Evolutionary conservation across 768 basidiomycete species (phyloP), one percentile per base, ranked within the genome.

Genomic region (Lactarius sp.): DNA sequence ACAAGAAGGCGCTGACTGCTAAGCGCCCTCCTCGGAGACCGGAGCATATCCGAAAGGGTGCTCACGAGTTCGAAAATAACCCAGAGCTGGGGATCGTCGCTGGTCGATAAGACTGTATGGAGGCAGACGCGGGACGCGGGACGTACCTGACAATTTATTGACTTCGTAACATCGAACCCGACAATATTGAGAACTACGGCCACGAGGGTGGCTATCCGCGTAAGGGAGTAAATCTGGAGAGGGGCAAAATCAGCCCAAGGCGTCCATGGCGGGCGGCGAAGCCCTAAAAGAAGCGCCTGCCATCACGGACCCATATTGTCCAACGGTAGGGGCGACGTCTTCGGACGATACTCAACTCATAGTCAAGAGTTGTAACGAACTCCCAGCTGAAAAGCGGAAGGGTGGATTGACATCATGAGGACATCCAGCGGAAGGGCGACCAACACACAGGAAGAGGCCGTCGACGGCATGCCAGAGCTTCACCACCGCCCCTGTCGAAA

Each of bases 381-480:
- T 41, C 53, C 53, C 53, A 54, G 16, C 53, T 54, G 37, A 14
- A 34, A 37, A 7, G 36, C 0, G 4, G 10, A 31, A 41, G 34
- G 31, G 27, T 37, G 10, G 8, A 6, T 6, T 22, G 6, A 13
- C 31, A 20, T 12, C 20, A 36, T 16, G 10, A 37, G 7, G 31
- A 37, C 33, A 18, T 39, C 6, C 13, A 37, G 31, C 9, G 52
- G 18, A n/a, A 13, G 49, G 49, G 31, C 22, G 13, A 10, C 14
- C 31, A 52, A 60, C 59, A 20, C 59, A 54, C 53, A 54, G 31
- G 53, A 54, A 54, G 10, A 54, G 20, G 20, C 53, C 53, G 16
- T 54, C 53, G 18, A 54, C 3, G 2, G 39, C 20, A 16, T 54
- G 53, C 53, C 53, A 54, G 34, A 54, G 13, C 34, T 41, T 54